A percentile compares a stretch with the other conserved stretches of the same genome.
Conservation (phyloP, 805 yeast species). For the Candida boleticola region DNA sequence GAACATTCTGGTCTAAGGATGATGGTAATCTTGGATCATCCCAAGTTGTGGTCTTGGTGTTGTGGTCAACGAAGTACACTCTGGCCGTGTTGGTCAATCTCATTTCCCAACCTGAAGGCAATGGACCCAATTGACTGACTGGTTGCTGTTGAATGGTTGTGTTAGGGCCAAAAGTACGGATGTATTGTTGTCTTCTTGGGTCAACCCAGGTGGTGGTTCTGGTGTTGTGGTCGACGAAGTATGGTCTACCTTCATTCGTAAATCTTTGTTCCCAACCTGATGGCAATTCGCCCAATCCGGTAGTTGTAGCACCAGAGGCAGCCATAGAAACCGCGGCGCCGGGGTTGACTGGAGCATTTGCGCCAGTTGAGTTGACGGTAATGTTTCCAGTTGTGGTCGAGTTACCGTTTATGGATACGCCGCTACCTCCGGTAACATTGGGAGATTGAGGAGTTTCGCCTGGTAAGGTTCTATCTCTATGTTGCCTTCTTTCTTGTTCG, state of each 20-base stretch:
- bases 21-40: slow-evolving; percentile 99
- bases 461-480: slow-evolving; percentile 86
- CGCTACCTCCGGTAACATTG: slow-evolving; percentile 37
- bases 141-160: slow-evolving; percentile 98
- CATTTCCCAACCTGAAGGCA: slow-evolving; percentile 99
- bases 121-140: slow-evolving; percentile 93
- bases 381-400: slow-evolving; percentile 43
- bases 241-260: slow-evolving; percentile 97
- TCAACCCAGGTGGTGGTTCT: slow-evolving; percentile 99
- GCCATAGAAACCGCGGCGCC: slow-evolving; percentile 69
- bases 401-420: slow-evolving; percentile 17
- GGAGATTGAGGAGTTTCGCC: slow-evolving; percentile 47
- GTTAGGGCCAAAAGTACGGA: slow-evolving; percentile 87
- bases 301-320: slow-evolving; percentile 84
- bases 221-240: slow-evolving; percentile 98
- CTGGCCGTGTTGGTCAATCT: slow-evolving; percentile 97
- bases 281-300: slow-evolving; percentile 95
- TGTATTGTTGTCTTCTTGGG: slow-evolving; percentile 98
- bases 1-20: slow-evolving; percentile 95
- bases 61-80: slow-evolving; percentile 98
- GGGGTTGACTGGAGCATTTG: slow-evolving; percentile 55
- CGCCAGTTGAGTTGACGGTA: slow-evolving; percentile 43
- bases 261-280: slow-evolving; percentile 99
- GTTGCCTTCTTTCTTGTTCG: slow-evolving; percentile 88
- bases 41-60: slow-evolving; percentile 99